Evolutionary conservation across 225 moss, liverwort and hornwort species (phyloP).

Genomic region (Bryum argenteum): DNA sequence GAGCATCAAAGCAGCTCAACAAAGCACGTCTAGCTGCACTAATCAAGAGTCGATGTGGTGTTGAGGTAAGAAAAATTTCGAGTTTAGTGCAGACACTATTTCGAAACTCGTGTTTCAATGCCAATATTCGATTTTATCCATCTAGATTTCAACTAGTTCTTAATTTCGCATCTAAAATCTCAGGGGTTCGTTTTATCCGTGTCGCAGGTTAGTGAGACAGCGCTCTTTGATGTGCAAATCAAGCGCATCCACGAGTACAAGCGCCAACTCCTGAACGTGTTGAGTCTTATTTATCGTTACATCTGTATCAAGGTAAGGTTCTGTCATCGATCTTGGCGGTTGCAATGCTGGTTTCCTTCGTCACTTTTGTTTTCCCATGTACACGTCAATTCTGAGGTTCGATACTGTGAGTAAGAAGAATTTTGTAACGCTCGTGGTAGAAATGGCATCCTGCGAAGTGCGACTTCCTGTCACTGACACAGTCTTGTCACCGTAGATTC

Average conservation of each 20-base stretch:
- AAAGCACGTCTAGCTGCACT: slow-evolving; percentile 45
- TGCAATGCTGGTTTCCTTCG: too few species aligned
- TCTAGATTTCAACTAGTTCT: neutral
- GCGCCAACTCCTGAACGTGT: slow-evolving; percentile 70
- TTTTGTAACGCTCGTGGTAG: too few species aligned
- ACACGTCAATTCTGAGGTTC: too few species aligned
- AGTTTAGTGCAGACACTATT: neutral
- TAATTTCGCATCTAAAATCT: neutral
- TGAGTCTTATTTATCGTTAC: slow-evolving; percentile 72
- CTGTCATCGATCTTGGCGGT: too few species aligned
- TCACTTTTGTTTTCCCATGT: too few species aligned
- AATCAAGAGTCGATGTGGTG: slow-evolving; percentile 38
- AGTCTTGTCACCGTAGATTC: too few species aligned
- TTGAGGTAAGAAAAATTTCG: slow-evolving; percentile 34
- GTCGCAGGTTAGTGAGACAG: slow-evolving; percentile 57
- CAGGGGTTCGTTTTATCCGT: slow-evolving; percentile 8
- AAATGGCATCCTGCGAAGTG: too few species aligned
- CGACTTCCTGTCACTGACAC: too few species aligned
- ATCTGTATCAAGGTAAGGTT: slow-evolving; percentile 41
- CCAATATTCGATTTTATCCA: too few species aligned
- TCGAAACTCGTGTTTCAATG: neutral
- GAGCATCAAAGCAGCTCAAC: slow-evolving; percentile 40
- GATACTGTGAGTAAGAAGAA: too few species aligned
- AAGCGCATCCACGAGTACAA: slow-evolving; percentile 85
- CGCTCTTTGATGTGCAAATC: slow-evolving; percentile 73